A percentile compares a stretch with the other conserved stretches of the same genome.
Evolutionary conservation across 2,329 filamentous ascomycete species (phyloP).

Genomic region (Ophiobolus disseminans): DNA sequence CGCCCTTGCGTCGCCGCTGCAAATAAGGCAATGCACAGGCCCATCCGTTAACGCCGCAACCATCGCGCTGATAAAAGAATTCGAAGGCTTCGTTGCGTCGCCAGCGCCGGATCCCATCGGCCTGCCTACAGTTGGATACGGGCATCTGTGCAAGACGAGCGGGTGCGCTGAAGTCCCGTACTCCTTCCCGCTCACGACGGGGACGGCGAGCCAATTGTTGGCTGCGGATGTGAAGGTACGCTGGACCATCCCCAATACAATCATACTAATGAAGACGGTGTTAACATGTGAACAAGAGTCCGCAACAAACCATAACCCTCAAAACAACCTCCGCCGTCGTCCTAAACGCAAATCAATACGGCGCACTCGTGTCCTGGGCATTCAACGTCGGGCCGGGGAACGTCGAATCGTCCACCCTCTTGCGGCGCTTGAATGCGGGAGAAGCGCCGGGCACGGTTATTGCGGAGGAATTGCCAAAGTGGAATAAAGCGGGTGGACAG

Average conservation of each 20-base stretch:
- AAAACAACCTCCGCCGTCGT: conserved; percentile 34
- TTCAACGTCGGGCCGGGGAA: conserved; percentile 60
- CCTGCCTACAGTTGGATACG: conserved; percentile 59
- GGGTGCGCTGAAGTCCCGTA: conserved; percentile 57
- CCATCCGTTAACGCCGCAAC: conserved; percentile 45
- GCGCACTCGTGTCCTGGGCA: conserved; percentile 60
- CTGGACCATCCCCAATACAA: conserved; percentile 2
- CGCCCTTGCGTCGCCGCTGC: conserved; percentile 12
- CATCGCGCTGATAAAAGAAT: conserved; percentile 48
- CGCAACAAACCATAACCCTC: conserved; percentile 29
- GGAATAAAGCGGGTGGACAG: conserved; percentile 54
- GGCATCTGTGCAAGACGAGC: conserved; percentile 55
- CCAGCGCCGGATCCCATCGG: conserved; percentile 53
- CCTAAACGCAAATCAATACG: conserved; percentile 61
- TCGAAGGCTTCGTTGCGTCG: conserved; percentile 44
- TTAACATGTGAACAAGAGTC: conserved; percentile 14
- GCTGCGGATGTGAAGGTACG: conserved; percentile 49
- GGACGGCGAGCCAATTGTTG: conserved; percentile 52
- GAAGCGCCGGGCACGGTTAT: conserved; percentile 53
- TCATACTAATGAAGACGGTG: too few relatives aligned
- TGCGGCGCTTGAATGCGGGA: conserved; percentile 55
- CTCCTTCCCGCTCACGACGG: conserved; percentile 54
- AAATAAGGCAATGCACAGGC: conserved; percentile 20
- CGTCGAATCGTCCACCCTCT: conserved; percentile 50
- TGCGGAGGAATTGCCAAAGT: conserved; percentile 57